Conservation (phyloP, 495 filamentous ascomycete species). For the Penicillium canariense region DNA sequence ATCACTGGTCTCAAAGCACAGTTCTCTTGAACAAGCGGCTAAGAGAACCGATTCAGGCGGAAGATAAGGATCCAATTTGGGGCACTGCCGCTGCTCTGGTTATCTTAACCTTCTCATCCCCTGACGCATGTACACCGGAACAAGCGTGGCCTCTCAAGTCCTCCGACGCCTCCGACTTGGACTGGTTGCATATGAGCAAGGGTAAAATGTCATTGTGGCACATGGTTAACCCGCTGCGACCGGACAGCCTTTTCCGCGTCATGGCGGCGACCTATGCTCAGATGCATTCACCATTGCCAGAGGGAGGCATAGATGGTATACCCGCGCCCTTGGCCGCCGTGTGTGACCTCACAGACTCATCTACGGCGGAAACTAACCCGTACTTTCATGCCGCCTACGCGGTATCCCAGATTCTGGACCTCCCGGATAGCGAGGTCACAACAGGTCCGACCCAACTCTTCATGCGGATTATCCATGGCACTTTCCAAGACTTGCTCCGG, state of each 20-base stretch:
- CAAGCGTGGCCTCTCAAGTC: slow-evolving; percentile 44
- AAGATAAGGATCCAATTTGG: slow-evolving; percentile 46
- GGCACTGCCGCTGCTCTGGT: slow-evolving; percentile 41
- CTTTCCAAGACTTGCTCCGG: slow-evolving; percentile 33
- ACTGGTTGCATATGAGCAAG: slow-evolving; percentile 44
- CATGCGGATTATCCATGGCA: slow-evolving; percentile 20
- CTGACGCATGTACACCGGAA: slow-evolving; percentile 36
- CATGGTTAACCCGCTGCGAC: slow-evolving; percentile 37
- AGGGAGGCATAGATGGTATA: slow-evolving; percentile 34
- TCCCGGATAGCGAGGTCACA: slow-evolving; percentile 26
- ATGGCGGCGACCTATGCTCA: slow-evolving; percentile 33
- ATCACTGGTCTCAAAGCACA: slow-evolving; percentile 44
- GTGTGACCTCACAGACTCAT: slow-evolving; percentile 33
- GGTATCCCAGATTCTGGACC: slow-evolving; percentile 28
- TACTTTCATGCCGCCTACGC: slow-evolving; percentile 41
- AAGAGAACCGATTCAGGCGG: slow-evolving; percentile 28
- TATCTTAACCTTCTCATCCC: slow-evolving; percentile 38
- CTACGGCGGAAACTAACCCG: slow-evolving; percentile 35
- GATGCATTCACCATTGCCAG: slow-evolving; percentile 30
- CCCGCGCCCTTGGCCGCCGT: slow-evolving; percentile 26
- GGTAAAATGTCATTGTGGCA: slow-evolving; percentile 46
- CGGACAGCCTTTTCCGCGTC: slow-evolving; percentile 40
- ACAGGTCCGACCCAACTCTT: slow-evolving; percentile 28
- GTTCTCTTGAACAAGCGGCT: slow-evolving; percentile 37
- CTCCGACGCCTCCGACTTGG: slow-evolving; percentile 30